These are phyloP conservation scores for Williopsis jadinii DNA, from an alignment of 1,139 yeast genomes.

Conservation along the genomic window DNA sequence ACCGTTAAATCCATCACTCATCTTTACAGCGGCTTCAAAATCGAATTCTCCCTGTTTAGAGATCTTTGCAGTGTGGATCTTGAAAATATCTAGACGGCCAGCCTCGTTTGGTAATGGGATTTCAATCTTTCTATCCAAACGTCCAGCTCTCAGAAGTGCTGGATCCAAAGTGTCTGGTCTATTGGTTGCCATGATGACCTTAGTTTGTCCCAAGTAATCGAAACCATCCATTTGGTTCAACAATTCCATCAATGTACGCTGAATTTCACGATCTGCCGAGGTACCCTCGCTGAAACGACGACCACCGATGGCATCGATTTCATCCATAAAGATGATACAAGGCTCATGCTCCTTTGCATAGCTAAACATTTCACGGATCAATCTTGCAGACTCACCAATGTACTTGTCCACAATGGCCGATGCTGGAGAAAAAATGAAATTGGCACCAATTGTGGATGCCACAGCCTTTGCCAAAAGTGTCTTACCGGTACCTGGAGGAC, in stretches of 20 bases:
- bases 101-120: constrained; percentile 95
- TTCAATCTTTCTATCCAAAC: constrained; percentile 96
- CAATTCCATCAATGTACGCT: constrained; percentile 96
- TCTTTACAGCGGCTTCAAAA: constrained; percentile 93
- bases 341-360: constrained; percentile 99
- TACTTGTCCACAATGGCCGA: constrained; percentile 98
- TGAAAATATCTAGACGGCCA: constrained; percentile 90
- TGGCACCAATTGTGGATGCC: constrained; percentile 98
- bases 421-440: constrained; percentile 96
- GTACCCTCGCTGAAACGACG: constrained; percentile 98
- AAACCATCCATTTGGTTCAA: constrained; percentile 99
- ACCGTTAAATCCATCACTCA: constrained; percentile 99
- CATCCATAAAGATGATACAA: constrained; percentile 98
- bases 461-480: constrained; percentile 95
- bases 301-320: constrained; percentile 98
- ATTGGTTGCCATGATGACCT: constrained; percentile 98
- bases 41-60: constrained; percentile 94
- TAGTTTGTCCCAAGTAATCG: constrained; percentile 94
- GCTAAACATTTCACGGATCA: constrained; percentile 97
- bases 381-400: constrained; percentile 96
- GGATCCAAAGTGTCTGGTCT: constrained; percentile 99
- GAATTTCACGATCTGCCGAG: constrained; percentile 97
- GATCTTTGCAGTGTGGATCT: constrained; percentile 84
- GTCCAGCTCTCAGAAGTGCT: constrained; percentile 96
- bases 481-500: constrained; percentile 99